Evolutionary conservation across 768 basidiomycete species (phyloP).

Genomic region (Russula ochroleuca): DNA sequence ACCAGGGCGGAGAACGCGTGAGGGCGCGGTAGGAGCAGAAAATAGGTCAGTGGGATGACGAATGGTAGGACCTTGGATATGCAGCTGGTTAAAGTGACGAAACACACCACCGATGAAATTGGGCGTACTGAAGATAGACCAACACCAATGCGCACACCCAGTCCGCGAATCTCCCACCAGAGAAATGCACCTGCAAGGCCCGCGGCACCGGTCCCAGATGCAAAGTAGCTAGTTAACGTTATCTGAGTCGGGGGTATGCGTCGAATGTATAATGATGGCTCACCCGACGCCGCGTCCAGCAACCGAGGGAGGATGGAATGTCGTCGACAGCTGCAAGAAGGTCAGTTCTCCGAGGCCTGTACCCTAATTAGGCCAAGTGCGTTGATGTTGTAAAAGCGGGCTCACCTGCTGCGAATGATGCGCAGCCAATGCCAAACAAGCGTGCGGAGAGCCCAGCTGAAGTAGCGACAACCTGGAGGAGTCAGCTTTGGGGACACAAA

Average conservation of each 20-base stretch:
- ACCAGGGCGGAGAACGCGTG: slow-evolving; percentile 44
- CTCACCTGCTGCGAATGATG: slow-evolving; percentile 20
- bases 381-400: slow-evolving; percentile 1
- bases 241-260: neutral
- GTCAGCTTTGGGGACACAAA: neutral
- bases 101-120: neutral
- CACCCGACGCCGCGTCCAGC: slow-evolving; percentile 81
- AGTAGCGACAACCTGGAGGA: slow-evolving; percentile 24
- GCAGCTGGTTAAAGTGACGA: slow-evolving; percentile 3
- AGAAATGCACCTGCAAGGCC: slow-evolving; percentile 88
- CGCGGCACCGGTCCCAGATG: slow-evolving; percentile 91
- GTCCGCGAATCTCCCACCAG: slow-evolving; percentile 88
- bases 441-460: slow-evolving; percentile 22
- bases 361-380: slow-evolving; percentile 3
- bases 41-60: slow-evolving; percentile 71
- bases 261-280: slow-evolving; percentile 21
- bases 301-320: slow-evolving; percentile 62
- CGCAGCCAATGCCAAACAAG: slow-evolving; percentile 26
- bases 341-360: slow-evolving; percentile 90
- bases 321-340: slow-evolving; percentile 88
- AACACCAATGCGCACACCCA: slow-evolving; percentile 81
- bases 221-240: slow-evolving; percentile 62
- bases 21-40: slow-evolving; percentile 67
- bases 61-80: slow-evolving; percentile 68
- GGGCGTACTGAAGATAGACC: slow-evolving; percentile 71